Evolutionary conservation across 805 yeast species (phyloP), one percentile per base, ranked within the genome.

Genomic region (Candida anglica): DNA sequence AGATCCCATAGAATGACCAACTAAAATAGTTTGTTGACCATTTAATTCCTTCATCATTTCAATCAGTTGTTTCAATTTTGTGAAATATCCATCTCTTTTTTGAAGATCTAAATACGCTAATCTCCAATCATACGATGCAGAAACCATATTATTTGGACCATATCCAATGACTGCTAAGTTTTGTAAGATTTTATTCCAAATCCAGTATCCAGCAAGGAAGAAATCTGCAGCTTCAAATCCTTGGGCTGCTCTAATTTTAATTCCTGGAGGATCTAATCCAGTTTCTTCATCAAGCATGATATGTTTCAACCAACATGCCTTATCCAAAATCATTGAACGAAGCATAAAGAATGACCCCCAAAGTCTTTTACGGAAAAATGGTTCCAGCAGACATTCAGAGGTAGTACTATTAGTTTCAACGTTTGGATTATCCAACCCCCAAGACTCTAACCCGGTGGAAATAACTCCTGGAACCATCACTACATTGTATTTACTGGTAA

Each of bases 341-440:
- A 93, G 62, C 98, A 93, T 93, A 53, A 86, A 88, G 66, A 88
- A 89, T 0, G 96, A 86, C 0, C 98, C 98, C 98, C 98, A 93
- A 37, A 93, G 57, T 44, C 98, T 69, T 52, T 88, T 89, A 33
- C 98, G 71, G 63, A 91, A 93, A 57, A 91, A 94, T 7, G 79
- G 71, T 39, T 80, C 76, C 24, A 87, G 74, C 3, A 95, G 93
- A 56, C 98, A 93, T 5, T 80, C 93, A 6, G 68, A 69, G 2
- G 66, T 75, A 4, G 81, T 73, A n/a, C n/a, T n/a, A n/a, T n/a
- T n/a, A 8, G 88, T 88, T n/a, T n/a, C n/a, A n/a, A n/a, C n/a
- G 10, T 22, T 22, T 5, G 25, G 25, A 5, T 15, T 15, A 21
- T 66, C 73, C 2, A 86, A 66, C 0, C 95, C 82, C 98, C 98